Evolutionary conservation across 176 grass and related monocot species (phyloP).

Genomic region (Oryza coarctata): DNA sequence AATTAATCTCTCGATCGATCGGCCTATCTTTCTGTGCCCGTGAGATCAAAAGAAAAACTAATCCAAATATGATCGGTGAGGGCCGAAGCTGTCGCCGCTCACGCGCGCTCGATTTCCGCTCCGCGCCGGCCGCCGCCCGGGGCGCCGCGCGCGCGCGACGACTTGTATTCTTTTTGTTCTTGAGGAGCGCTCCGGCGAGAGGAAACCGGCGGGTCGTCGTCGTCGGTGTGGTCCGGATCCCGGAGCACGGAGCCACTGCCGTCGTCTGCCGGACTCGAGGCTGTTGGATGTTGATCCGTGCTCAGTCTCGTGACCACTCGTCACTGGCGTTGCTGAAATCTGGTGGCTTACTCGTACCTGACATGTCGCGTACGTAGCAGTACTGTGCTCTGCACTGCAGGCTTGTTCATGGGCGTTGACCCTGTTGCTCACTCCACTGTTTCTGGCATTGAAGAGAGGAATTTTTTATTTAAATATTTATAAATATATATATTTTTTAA

Average conservation of each 20-base stretch:
- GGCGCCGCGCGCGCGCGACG: neutral
- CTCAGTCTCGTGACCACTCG: neutral
- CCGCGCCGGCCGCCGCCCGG: no score
- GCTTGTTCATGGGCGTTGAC: neutral
- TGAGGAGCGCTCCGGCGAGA: neutral
- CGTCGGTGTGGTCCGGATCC: neutral
- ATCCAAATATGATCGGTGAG: neutral
- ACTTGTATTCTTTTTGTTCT: neutral
- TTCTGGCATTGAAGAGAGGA: no score
- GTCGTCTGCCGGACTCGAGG: neutral
- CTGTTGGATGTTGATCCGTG: neutral
- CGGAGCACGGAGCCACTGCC: neutral
- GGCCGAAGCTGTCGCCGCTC: no score
- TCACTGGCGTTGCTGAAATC: neutral
- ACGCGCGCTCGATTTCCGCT: no score
- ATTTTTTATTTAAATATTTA: no score
- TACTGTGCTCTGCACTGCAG: no score
- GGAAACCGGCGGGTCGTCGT: neutral
- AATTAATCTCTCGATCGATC: neutral
- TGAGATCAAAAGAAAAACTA: neutral
- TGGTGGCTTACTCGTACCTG: no score
- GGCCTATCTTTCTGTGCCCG: constrained; percentile 25
- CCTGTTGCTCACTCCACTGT: neutral
- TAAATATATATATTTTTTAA: no score
- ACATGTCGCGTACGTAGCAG: neutral